Evolutionary conservation across 2,329 filamentous ascomycete species (phyloP), one percentile per base, ranked within the genome.

Genomic region (Ophiocordyceps polyrhachis-furcata): DNA sequence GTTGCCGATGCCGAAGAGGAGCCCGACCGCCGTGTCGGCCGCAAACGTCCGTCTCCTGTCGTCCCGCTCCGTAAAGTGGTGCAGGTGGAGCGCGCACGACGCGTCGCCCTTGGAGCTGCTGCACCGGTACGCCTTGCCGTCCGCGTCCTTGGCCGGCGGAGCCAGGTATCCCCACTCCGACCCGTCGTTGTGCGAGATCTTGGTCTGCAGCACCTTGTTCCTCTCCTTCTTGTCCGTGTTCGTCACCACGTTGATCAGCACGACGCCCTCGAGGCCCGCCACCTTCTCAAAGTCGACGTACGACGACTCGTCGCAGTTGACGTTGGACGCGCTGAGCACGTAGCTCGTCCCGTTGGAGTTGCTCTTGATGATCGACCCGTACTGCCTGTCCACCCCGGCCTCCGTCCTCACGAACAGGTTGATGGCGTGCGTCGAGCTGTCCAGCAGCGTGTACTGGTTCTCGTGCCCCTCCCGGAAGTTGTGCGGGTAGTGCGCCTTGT

Each of bases 311-410:
- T 95, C 79, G 52, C 85, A 76, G 61, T 96, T 95, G 56, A 96
- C 86, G 19, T 76, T 76, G 43, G 75, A 68, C 21, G 91, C 70
- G 60, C 84, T 93, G 50, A 93, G 67, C 13, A 94, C 84, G 56
- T 95, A 98, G 1, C 83, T 91, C 1, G 91, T 98, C 45, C 91
- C 91, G 57, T 98, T 96, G 54, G 87, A 95, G 66, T 98, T 98
- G 57, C 87, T 95, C 74, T 96, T 98, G 62, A 98, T 77, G 53
- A 98, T 85, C 21, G 82, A 81, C 35, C 91, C 91, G 53, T 83
- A 87, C 48, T 82, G 75, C 43, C 73, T 75, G 17, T 76, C 80
- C 43, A 68, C 58, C 4, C 67, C 66, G 38, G 71, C 73, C 54
- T 83, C 81, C 38, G 85, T 84, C 1, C 83, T 87, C 42, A 96